Evolutionary conservation across 163 green algal species (phyloP), one percentile per base, ranked within the genome.

Genomic region (Chlamydomonas reinhardtii): DNA sequence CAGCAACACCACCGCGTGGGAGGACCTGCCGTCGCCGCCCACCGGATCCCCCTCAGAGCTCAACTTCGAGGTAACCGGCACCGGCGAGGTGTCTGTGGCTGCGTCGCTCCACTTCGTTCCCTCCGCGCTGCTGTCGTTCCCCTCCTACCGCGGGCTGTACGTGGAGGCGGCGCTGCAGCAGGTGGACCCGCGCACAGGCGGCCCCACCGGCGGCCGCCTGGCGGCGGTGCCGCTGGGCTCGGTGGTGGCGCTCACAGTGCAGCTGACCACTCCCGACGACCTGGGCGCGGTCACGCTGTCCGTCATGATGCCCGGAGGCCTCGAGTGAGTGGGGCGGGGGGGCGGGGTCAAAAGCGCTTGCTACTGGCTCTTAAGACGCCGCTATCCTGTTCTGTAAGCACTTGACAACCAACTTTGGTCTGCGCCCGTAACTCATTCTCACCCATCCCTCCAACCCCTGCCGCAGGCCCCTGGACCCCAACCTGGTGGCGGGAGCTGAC

Each of bases 131-230:
- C 82, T 93, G 70, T 29, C 85, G 4, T 94, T 91, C 78, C 92
- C 93, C 29, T 89, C 85, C 25, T 96, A 94, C 86, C 82, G 91
- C 22, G 92, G 93, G 20, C 68, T 96, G 12, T 93, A 87, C 81
- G 86, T 96, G 69, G 80, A 93, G 86, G 48, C 86, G 14, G 83
- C 72, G 16, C 61, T 95, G 37, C 89, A 92, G 76, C 24, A 82
- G 72, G 61, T 75, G 17, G 72, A 87, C 82, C 82, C 72, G 22
- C 20, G 34, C 34, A 74, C 35, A 32, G 68, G 52, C 16, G 24
- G 20, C 56, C 61, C 82, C 61, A 71, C 61, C 72, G 82, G 82
- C 61, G 61, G 59, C 59, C 82, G 37, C n/a, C 16, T 87, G 34
- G 22, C 34, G 16, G 6, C 82, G 24, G 72, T 87, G 72, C 72